Evolutionary conservation across 805 yeast genomes (phyloP).

Genomic region (Komagataella ulmi): DNA sequence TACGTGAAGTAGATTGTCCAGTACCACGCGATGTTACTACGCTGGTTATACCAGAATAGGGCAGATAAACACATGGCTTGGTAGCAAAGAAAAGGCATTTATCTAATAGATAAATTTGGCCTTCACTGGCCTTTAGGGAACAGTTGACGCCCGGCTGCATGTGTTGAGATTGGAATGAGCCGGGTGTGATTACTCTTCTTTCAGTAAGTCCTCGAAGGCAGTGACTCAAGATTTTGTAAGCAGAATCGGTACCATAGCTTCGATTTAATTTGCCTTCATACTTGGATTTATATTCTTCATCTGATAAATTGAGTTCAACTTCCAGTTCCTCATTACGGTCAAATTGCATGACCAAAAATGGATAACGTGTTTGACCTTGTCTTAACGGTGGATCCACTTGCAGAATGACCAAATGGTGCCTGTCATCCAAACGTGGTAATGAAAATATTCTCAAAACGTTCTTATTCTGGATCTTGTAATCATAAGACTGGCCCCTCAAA

Average conservation of each 20-base stretch:
- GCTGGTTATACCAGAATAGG: conserved; percentile 65
- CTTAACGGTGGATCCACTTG: conserved; percentile 95
- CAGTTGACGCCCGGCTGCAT: conserved; percentile 82
- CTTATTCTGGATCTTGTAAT: conserved; percentile 83
- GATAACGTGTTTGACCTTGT: conserved; percentile 96
- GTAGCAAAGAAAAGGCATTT: conserved; percentile 84
- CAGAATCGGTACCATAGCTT: conserved; percentile 59
- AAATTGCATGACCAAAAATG: conserved; percentile 83
- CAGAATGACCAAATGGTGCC: conserved; percentile 74
- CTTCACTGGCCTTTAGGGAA: conserved; percentile 91
- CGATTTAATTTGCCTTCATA: conserved; percentile 67
- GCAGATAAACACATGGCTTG: conserved; percentile 87
- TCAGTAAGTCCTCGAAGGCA: conserved; percentile 85
- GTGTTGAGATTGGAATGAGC: conserved; percentile 62
- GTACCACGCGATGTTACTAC: conserved; percentile 83
- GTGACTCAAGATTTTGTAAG: conserved; percentile 79
- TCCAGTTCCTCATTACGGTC: conserved; percentile 84
- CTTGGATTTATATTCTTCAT: conserved; percentile 63
- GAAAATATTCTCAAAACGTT: conserved; percentile 86
- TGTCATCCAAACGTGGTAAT: conserved; percentile 88
- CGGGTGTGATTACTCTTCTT: conserved; percentile 74
- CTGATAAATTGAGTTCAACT: conserved; percentile 75
- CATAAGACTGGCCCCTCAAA: conserved; percentile 94
- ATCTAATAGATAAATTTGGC: conserved; percentile 85
- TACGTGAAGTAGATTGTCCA: conserved; percentile 65